Conservation (phyloP, 2,329 filamentous ascomycete genomes). For the Paracoccidioides brasiliensis region DNA sequence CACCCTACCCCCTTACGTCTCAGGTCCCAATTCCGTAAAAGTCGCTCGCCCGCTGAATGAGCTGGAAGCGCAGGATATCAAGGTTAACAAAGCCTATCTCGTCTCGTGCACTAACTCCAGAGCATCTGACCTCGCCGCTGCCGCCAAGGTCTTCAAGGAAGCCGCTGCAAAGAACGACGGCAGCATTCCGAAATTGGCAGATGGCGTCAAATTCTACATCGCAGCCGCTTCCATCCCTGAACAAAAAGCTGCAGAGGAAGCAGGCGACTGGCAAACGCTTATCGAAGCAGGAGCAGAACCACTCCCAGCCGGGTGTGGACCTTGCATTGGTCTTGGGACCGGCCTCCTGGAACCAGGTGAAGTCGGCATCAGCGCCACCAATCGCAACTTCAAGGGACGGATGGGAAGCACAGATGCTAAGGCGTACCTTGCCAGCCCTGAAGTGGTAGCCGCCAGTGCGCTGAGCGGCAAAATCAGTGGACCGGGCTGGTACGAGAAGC, state of each 20-base stretch:
- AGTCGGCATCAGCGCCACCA: constrained; percentile 69
- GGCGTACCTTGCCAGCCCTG: constrained; percentile 77
- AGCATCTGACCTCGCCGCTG: constrained; percentile 65
- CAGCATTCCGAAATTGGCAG: constrained; percentile 54
- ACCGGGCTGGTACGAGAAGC: constrained; percentile 64
- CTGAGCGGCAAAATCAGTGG: constrained; percentile 45
- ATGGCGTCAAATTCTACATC: constrained; percentile 75
- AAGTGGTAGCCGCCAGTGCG: constrained; percentile 84
- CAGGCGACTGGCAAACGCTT: constrained; percentile 74
- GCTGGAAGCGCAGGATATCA: constrained; percentile 60
- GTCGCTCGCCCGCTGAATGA: constrained; percentile 64
- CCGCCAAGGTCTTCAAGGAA: constrained; percentile 73
- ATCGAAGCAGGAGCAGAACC: constrained; percentile 64
- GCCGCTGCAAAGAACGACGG: constrained; percentile 50
- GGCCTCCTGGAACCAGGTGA: constrained; percentile 77
- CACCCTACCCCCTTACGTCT: constrained; percentile 69
- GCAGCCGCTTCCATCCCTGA: constrained; percentile 71
- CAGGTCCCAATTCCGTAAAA: constrained; percentile 87
- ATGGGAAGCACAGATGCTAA: constrained; percentile 73
- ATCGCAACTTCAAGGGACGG: constrained; percentile 83
- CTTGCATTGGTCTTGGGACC: constrained; percentile 73
- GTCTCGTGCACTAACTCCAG: constrained; percentile 84
- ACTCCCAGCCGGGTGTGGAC: constrained; percentile 62
- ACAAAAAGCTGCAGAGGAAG: constrained; percentile 62
- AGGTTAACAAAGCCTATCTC: constrained; percentile 71